Conservation (phyloP, 345 rosid species). For the Clarkia xantiana region DNA sequence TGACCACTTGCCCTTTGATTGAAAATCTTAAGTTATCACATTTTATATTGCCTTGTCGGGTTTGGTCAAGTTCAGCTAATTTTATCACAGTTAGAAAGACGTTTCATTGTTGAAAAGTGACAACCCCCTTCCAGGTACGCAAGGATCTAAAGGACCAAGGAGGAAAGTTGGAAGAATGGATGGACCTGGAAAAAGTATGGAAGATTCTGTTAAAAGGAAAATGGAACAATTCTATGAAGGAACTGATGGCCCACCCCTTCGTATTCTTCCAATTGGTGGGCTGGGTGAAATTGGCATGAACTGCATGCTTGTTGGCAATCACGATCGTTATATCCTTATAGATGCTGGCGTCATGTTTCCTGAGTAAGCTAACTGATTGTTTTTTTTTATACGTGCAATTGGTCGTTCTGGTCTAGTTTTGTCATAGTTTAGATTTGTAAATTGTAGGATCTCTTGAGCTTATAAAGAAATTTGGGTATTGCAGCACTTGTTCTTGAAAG, state of each 20-base stretch:
- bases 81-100: not conserved
- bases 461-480: no score
- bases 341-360: slow-evolving; percentile 98
- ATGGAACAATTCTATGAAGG: slow-evolving; percentile 98
- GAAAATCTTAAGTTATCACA: no score
- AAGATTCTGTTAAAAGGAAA: slow-evolving; percentile 88
- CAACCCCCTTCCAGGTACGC: slow-evolving; percentile 20
- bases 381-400: no score
- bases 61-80: not conserved
- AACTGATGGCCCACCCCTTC: slow-evolving; percentile 78
- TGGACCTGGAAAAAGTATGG: slow-evolving; percentile 86
- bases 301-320: slow-evolving; percentile 97
- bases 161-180: slow-evolving; percentile 48
- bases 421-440: no score
- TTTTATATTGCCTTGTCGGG: not conserved
- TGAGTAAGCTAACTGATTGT: slow-evolving; percentile 40
- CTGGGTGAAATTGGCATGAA: slow-evolving; percentile 99
- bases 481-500: no score
- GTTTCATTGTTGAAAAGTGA: slow-evolving; percentile 22
- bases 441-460: no score
- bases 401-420: no score
- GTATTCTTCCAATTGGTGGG: slow-evolving; percentile 92
- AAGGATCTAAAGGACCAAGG: slow-evolving; percentile 33
- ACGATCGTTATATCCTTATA: slow-evolving; percentile 79
- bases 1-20: no score